Conservation (phyloP, 441 rosid genomes). For the Corymbia citriodora region DNA sequence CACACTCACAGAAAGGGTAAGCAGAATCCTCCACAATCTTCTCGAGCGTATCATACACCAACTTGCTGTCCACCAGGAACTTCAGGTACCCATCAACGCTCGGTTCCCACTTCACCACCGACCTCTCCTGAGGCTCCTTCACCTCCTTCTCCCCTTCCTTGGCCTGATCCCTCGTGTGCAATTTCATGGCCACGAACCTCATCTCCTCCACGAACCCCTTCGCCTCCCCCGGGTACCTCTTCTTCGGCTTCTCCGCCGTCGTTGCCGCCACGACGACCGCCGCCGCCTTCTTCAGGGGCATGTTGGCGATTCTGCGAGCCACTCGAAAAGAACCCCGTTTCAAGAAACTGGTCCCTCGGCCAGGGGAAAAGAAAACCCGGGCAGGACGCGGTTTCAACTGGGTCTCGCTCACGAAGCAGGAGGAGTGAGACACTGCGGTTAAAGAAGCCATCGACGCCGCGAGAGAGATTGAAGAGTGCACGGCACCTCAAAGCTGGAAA, state of each 20-base stretch:
- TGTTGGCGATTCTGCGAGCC: conserved; percentile 6
- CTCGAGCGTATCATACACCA: conserved; percentile 87
- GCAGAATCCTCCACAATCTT: conserved; percentile 49
- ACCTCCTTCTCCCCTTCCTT: conserved; percentile 85
- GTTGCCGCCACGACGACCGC: conserved; percentile 35
- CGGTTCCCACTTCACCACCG: conserved; percentile 75
- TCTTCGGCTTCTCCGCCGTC: conserved; percentile 63
- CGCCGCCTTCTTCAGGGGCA: conserved; percentile 21
- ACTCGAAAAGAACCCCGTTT: not conserved
- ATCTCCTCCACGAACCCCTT: conserved; percentile 98
- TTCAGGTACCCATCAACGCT: conserved; percentile 75
- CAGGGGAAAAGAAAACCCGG: not conserved
- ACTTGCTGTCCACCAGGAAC: conserved; percentile 81
- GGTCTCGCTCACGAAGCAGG: conserved; percentile 33
- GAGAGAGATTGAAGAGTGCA: not conserved
- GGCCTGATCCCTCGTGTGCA: conserved; percentile 85
- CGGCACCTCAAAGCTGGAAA: not conserved
- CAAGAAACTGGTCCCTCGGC: conserved; percentile 7
- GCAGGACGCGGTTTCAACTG: conserved; percentile 10
- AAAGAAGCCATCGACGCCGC: conserved; percentile 55
- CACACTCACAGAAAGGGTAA: conserved; percentile 62
- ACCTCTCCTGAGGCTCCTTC: conserved; percentile 58
- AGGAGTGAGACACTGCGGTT: conserved; percentile 40
- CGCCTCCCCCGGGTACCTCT: conserved; percentile 77
- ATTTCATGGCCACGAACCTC: conserved; percentile 91